Evolutionary conservation across 73 alveolate genomes (phyloP), one percentile per base, ranked within the genome.

Genomic region (Paramecium octaurelia): DNA sequence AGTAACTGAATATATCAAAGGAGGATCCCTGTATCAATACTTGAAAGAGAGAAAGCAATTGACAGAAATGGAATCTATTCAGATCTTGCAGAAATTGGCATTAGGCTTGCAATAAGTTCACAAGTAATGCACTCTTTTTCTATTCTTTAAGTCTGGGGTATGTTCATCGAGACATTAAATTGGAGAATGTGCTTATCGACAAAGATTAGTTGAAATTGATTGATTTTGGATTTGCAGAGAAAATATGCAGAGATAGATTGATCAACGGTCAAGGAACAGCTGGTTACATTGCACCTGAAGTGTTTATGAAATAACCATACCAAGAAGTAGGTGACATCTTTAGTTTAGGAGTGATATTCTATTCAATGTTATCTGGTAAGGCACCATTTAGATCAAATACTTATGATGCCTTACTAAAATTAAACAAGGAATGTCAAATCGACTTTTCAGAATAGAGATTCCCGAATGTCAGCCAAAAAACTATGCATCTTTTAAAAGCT

Each of bases 201-300:
- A 93, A 93, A 35, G 91, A 93, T 42, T 87, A 92, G 60, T 27
- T 96, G 46, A 96, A 96, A 92, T 60, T 96, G 40, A 94, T 93
- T n/a, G 98, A 96, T 86, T 96, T 96, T 92, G 98, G 98, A 5
- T 88, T 96, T 40, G 92, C 95, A 24, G 68, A 54, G 42, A 12
- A 58, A 21, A 85, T 57, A 23, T 88, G 58, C 54, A 48, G 83
- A 85, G 64, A 35, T 1, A 34, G 46, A 27, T 43, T 71, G n/a
- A 8, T 60, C 5, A 54, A 21, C 20, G 70, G 93, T 6, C 57
- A 75, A 14, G 98, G 98, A 8, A 89, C 97, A 18, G 64, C 93
- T 23, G 94, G 93, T 6, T 95, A 92, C 85, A 86, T 93, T 16
- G 97, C 98, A 12, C 98, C 98, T 34, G 98, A 95, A 94, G 93